These are phyloP conservation scores for Lignosus rhinocerotis DNA, from an alignment of 1,284 basidiomycete species.

Conservation along the genomic window DNA sequence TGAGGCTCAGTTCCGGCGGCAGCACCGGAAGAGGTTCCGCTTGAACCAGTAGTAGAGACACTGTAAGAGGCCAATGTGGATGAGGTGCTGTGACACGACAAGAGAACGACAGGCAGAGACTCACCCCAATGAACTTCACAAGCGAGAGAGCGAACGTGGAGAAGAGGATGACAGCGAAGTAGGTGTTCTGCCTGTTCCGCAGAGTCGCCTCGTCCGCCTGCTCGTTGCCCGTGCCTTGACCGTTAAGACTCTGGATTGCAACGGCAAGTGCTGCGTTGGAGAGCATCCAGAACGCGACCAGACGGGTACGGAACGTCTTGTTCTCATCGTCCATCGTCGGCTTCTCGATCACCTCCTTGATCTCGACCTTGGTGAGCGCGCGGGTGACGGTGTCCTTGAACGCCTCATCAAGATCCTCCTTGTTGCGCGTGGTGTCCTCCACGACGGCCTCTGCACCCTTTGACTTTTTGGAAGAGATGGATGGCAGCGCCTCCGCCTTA, in stretches of 20 bases:
- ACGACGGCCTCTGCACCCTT: conserved; percentile 82
- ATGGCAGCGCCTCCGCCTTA: conserved; percentile 92
- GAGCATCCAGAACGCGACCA: conserved; percentile 87
- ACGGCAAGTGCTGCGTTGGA: conserved; percentile 80
- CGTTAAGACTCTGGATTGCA: conserved; percentile 84
- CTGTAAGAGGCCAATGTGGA: conserved; percentile 40
- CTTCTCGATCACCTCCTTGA: conserved; percentile 71
- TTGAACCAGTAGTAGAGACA: conserved; percentile 83
- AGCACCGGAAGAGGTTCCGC: conserved; percentile 81
- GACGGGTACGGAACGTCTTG: conserved; percentile 90
- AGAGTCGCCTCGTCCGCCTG: conserved; percentile 47
- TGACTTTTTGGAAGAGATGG: conserved; percentile 81
- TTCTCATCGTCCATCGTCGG: conserved; percentile 92
- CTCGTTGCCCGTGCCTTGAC: conserved; percentile 52
- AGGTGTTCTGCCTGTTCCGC: conserved; percentile 67
- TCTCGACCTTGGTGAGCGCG: conserved; percentile 82
- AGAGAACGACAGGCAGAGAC: conserved; percentile 35
- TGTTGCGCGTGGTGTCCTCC: conserved; percentile 77
- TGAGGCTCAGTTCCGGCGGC: conserved; percentile 62
- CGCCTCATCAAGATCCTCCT: conserved; percentile 89
- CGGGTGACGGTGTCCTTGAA: conserved; percentile 95
- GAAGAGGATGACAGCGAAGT: conserved; percentile 87
- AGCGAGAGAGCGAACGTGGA: conserved; percentile 83
- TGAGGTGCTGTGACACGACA: background rate
- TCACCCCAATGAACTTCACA: conserved; percentile 82